Evolutionary conservation across 106 monocot genomes (phyloP), one percentile per base, ranked within the genome.

Genomic region (Amphibolis antarctica): DNA sequence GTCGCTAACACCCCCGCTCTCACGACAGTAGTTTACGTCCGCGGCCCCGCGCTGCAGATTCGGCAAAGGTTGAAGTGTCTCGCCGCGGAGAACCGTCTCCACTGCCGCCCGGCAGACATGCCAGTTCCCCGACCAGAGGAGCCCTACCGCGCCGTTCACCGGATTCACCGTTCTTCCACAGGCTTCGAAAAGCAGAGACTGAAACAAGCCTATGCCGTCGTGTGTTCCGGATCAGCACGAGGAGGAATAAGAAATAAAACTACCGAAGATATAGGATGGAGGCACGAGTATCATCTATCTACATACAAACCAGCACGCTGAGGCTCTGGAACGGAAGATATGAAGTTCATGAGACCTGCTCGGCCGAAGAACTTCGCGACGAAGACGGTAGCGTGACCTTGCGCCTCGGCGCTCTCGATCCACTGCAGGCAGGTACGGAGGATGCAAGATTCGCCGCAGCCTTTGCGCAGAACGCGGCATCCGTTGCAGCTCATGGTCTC

Each of bases 291-390:
- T n/a, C n/a, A n/a, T n/a, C n/a, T n/a, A n/a, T n/a, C n/a, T n/a
- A n/a, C n/a, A n/a, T n/a, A 9, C 1, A n/a, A 31, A 67, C 67
- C 67, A 12, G 53, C 42, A 10, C 67, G 67, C 23, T 53, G 55
- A 43, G 22, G 55, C 0, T 67, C 54, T 15, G 67, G 43, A 22
- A 42, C 54, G 43, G 22, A 14, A 55, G 36, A 43, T 53, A 67
- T 54, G 67, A 67, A 55, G 55, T 67, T 67, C 22, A 67, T 36
- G 22, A 67, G 55, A 17, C 67, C 67, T 1, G 67, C 67, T 5
- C 67, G 67, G 25, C 67, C 67, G 54, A 55, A 67, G 36, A 67
- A 67, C 67, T 67, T 67, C 42, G 55, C 55, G 42, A 67, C 55
- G 55, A 67, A 67, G 42, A 67, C 23, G 20, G 67, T 67, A 21